Conservation (phyloP, 176 grass and related monocot species). For the Musa schizocarpa region DNA sequence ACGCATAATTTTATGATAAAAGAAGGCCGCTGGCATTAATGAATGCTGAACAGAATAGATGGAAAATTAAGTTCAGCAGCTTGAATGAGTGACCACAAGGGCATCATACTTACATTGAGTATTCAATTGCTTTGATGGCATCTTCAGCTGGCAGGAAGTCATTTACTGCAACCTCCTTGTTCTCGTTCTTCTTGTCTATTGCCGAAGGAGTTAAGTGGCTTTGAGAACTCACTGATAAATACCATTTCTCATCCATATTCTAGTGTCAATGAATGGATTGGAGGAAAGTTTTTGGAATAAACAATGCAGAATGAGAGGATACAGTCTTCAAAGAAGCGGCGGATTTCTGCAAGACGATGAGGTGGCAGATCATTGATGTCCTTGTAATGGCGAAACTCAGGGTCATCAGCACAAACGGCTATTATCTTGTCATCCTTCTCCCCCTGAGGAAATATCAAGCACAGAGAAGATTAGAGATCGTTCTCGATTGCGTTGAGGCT, state of each 20-base stretch:
- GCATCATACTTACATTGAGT: conserved; percentile 71
- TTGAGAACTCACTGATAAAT: neutral
- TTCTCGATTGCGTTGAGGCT: neutral
- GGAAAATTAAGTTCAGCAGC: neutral
- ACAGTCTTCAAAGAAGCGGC: conserved; percentile 99
- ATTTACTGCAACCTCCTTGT: conserved; percentile 94
- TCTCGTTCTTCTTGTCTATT: conserved; percentile 96
- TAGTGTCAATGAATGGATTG: too few species aligned
- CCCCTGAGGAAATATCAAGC: conserved; percentile 36
- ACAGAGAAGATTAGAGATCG: neutral
- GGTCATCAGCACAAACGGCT: conserved; percentile 98
- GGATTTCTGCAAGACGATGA: conserved; percentile 90
- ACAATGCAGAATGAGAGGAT: conserved; percentile 13
- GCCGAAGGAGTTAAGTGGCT: neutral
- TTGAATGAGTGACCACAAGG: conserved; percentile 1
- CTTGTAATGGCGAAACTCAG: conserved; percentile 76
- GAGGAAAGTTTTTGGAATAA: neutral
- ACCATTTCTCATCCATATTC: neutral
- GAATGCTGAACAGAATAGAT: neutral
- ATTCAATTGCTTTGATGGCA: conserved; percentile 62
- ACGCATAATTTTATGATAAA: neutral
- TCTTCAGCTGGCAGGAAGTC: conserved; percentile 90
- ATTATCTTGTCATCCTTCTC: conserved; percentile 99
- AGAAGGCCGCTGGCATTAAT: neutral
- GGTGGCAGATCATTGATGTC: conserved; percentile 89